Evolutionary conservation across 2,329 filamentous ascomycete species (phyloP).

Genomic region (Colletotrichum ledebouriae): DNA sequence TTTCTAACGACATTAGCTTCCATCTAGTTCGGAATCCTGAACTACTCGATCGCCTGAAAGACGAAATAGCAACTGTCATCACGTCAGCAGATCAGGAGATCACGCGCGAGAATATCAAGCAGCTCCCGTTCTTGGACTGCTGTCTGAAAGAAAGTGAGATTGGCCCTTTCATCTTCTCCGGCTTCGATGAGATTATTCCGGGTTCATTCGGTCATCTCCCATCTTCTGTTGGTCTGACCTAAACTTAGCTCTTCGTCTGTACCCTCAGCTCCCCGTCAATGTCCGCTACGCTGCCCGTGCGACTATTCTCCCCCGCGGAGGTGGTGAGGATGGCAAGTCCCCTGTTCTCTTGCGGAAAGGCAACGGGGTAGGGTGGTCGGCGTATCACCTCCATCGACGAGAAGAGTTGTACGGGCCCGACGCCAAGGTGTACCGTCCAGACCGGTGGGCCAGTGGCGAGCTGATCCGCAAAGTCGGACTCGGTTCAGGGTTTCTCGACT

Average conservation of each 20-base stretch:
- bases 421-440: neutral
- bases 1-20: neutral
- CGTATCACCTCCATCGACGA: slow-evolving; percentile 1
- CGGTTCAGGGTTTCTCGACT: neutral
- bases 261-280: slow-evolving; percentile 41
- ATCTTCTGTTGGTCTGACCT: neutral
- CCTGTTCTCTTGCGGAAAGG: slow-evolving; percentile 17
- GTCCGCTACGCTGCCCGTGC: slow-evolving; percentile 15
- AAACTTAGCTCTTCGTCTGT: slow-evolving; percentile 43
- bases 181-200: neutral
- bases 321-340: slow-evolving; percentile 25
- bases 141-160: slow-evolving; percentile 13
- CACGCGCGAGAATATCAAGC: neutral
- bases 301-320: slow-evolving; percentile 31
- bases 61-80: neutral
- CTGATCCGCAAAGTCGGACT: slow-evolving; percentile 1
- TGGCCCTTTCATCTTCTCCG: too few relatives aligned
- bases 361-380: neutral
- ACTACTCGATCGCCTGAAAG: slow-evolving; percentile 4
- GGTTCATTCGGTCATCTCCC: neutral
- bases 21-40: neutral
- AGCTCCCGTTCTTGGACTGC: slow-evolving; percentile 8
- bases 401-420: neutral
- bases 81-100: neutral
- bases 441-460: neutral